Conservation (phyloP, 352 stramenopile genomes). For the Pythium volutum region DNA sequence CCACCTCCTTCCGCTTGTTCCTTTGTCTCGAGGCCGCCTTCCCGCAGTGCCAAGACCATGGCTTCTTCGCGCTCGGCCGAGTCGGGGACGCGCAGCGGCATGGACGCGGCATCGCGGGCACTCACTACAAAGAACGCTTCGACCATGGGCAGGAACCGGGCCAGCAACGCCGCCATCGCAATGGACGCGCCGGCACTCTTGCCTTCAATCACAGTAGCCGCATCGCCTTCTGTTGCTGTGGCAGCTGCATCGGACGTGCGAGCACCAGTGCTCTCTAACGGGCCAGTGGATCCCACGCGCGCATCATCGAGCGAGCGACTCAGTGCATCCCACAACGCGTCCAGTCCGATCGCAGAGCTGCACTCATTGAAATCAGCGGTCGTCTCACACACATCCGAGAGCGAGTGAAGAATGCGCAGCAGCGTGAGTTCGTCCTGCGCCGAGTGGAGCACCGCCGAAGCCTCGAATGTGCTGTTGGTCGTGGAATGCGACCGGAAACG, state of each 20-base stretch:
- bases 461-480: conserved; percentile 39
- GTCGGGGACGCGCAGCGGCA: conserved; percentile 70
- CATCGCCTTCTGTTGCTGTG: conserved; percentile 47
- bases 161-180: conserved; percentile 93
- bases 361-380: conserved; percentile 71
- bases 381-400: conserved; percentile 83
- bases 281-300: conserved; percentile 22
- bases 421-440: conserved; percentile 93
- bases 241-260: background rate
- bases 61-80: conserved; percentile 76
- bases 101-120: conserved; percentile 80
- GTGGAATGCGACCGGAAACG: conserved; percentile 20
- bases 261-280: conserved; percentile 1
- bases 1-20: conserved; percentile 10
- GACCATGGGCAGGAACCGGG: conserved; percentile 96
- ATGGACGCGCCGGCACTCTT: conserved; percentile 86
- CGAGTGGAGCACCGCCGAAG: conserved; percentile 71
- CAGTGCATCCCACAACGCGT: conserved; percentile 74
- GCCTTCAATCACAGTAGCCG: conserved; percentile 79
- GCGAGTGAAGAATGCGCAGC: conserved; percentile 94
- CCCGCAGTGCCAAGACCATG: conserved; percentile 65
- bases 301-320: conserved; percentile 76
- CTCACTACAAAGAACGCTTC: conserved; percentile 99
- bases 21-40: conserved; percentile 53
- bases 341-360: conserved; percentile 62